phyloP scores from a whole-genome alignment of 768 basidiomycete genomes.

The Gymnopilus junonius region DNA sequence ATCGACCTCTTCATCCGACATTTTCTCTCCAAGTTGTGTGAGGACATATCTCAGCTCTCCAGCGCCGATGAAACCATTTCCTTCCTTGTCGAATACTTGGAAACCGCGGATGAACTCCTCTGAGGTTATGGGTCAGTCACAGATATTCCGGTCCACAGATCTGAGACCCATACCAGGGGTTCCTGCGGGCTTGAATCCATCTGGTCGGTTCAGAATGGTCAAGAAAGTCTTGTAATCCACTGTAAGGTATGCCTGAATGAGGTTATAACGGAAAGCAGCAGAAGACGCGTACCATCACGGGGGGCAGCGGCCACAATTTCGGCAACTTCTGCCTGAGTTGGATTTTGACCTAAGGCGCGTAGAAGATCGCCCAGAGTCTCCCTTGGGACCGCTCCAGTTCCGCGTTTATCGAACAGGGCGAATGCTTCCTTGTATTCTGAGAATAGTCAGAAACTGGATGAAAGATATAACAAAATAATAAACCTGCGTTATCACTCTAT shows the following conservation, averaged over 20 bases:
- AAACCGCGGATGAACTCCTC: conserved; percentile 99
- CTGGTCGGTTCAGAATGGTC: conserved; percentile 89
- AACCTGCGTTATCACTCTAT: conserved; percentile 46
- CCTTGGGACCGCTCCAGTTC: conserved; percentile 86
- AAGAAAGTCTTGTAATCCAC: conserved; percentile 95
- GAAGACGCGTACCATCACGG: background rate
- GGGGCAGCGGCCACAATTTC: conserved; percentile 49
- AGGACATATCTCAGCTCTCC: conserved; percentile 93
- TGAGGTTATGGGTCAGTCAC: conserved; percentile 30
- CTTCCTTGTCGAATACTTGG: conserved; percentile 98
- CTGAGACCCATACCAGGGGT: conserved; percentile 71
- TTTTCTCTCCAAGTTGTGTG: conserved; percentile 98
- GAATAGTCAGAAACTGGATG: conserved; percentile 4
- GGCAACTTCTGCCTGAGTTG: conserved; percentile 97
- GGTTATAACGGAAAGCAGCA: background rate
- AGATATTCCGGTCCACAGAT: background rate
- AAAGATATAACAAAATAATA: background rate
- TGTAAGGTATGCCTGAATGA: conserved; percentile 29
- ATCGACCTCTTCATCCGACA: conserved; percentile 97
- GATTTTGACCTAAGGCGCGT: conserved; percentile 95
- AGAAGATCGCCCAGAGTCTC: conserved; percentile 92
- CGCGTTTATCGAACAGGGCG: conserved; percentile 97
- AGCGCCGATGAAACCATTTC: conserved; percentile 89
- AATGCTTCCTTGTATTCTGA: conserved; percentile 96
- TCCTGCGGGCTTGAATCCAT: conserved; percentile 97